A percentile compares a stretch with the other conserved stretches of the same genome.
phyloP scores from a whole-genome alignment of 2,329 filamentous ascomycete genomes.

The Cladophialophora chaetospira region DNA sequence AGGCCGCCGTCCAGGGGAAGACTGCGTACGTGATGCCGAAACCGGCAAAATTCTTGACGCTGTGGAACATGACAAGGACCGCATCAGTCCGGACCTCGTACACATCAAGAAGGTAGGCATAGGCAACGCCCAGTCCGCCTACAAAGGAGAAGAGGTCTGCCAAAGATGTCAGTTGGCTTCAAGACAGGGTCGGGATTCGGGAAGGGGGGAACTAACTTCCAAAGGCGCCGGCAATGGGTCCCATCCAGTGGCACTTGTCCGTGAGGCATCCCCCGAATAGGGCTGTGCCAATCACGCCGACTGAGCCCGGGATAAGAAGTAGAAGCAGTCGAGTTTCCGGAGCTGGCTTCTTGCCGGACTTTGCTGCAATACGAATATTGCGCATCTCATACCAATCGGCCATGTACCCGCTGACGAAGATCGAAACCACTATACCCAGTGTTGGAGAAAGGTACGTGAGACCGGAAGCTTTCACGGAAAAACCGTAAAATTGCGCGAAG shows the following conservation, averaged over 20 bases:
- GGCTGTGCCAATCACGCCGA: background rate
- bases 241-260: constrained; percentile 7
- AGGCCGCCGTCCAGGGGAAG: background rate
- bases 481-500: background rate
- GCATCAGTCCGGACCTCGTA: constrained; percentile 8
- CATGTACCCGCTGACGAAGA: background rate
- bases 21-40: constrained; percentile 10
- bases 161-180: background rate
- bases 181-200: too few species aligned
- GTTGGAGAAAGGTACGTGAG: background rate
- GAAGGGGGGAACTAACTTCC: background rate
- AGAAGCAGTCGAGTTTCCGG: background rate
- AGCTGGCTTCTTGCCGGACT: background rate
- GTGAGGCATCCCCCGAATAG: constrained; percentile 3
- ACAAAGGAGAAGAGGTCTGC: constrained; percentile 6
- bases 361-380: background rate
- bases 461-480: background rate
- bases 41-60: constrained; percentile 5
- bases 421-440: background rate
- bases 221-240: constrained; percentile 1
- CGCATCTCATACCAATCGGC: background rate
- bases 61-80: constrained; percentile 6
- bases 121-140: background rate
- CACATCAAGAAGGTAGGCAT: constrained; percentile 4
- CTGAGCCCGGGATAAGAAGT: background rate